A percentile compares a stretch with the other conserved stretches of the same genome.
phyloP scores from a whole-genome alignment of 2,329 filamentous ascomycete species.

The Achaetomium macrosporum region DNA sequence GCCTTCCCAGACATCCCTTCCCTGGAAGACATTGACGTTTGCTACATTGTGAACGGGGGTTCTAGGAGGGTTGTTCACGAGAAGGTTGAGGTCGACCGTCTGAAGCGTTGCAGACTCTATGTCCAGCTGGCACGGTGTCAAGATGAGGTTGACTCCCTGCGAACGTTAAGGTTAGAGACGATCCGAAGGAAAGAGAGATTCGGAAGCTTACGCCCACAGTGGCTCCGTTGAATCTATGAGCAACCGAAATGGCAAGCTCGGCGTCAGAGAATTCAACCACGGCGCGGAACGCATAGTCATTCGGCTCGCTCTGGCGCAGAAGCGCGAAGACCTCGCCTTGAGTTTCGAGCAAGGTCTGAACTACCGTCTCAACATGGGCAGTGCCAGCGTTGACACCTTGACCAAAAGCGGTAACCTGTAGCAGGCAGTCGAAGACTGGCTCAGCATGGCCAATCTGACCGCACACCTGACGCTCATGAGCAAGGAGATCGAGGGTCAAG shows the following conservation, averaged over 20 bases:
- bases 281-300: conserved; percentile 41
- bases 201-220: conserved; percentile 32
- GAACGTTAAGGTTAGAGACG: conserved; percentile 1
- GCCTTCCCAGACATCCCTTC: conserved; percentile 14
- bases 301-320: conserved; percentile 36
- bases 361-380: conserved; percentile 32
- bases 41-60: conserved; percentile 10
- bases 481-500: neutral
- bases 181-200: neutral
- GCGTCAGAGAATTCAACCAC: conserved; percentile 50
- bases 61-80: neutral
- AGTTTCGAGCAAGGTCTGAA: conserved; percentile 37
- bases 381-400: conserved; percentile 9
- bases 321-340: conserved; percentile 51
- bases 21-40: conserved; percentile 13
- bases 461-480: conserved; percentile 23
- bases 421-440: conserved; percentile 49
- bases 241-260: conserved; percentile 37
- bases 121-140: conserved; percentile 13
- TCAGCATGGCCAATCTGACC: conserved; percentile 26
- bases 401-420: conserved; percentile 44
- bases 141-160: conserved; percentile 19
- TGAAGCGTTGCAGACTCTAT: neutral
- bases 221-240: conserved; percentile 36
- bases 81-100: conserved; percentile 3